Conservation (phyloP, 1,284 basidiomycete genomes). For the Dichomitus squalens region DNA sequence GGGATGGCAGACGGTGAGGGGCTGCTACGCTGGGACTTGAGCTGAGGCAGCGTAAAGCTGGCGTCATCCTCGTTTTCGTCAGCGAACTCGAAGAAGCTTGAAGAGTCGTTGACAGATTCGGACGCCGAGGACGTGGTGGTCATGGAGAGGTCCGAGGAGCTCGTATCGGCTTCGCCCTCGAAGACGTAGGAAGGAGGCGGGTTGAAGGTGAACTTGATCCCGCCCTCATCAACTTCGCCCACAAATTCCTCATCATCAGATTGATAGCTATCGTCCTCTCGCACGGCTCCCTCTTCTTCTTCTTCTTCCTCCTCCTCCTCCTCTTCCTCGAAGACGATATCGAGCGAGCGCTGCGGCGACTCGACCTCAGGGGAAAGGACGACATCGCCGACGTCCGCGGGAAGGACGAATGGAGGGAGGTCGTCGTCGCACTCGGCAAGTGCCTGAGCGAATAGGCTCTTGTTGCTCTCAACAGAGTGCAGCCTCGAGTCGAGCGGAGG, state of each 20-base stretch:
- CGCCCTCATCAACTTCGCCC: constrained; percentile 55
- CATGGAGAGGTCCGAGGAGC: constrained; percentile 23
- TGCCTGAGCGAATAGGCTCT: constrained; percentile 55
- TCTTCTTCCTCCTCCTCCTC: constrained; percentile 43
- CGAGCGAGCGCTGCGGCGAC: constrained; percentile 31
- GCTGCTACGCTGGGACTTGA: constrained; percentile 20
- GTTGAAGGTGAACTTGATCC: constrained; percentile 71
- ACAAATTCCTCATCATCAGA: constrained; percentile 46
- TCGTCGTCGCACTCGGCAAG: constrained; percentile 47
- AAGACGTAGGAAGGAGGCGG: constrained; percentile 43
- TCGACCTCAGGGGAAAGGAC: constrained; percentile 46
- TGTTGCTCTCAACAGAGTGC: constrained; percentile 52
- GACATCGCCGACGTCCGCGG: constrained; percentile 53
- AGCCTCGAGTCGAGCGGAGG: constrained; percentile 38
- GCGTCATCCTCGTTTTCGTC: constrained; percentile 37
- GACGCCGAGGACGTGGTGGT: constrained; percentile 20
- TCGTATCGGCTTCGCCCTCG: constrained; percentile 13
- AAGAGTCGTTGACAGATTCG: constrained; percentile 7
- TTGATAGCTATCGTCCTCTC: constrained; percentile 24
- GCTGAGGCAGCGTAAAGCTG: constrained; percentile 29
- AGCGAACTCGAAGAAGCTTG: constrained; percentile 24
- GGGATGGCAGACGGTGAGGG: constrained; percentile 56
- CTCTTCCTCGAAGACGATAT: constrained; percentile 49
- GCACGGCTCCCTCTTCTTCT: constrained; percentile 31
- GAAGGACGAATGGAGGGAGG: constrained; percentile 51